Percentiles rank a stretch among this genome's conserved stretches.
These are phyloP conservation scores for Betula pendula DNA, from an alignment of 306 rosid species.

Conservation along the genomic window DNA sequence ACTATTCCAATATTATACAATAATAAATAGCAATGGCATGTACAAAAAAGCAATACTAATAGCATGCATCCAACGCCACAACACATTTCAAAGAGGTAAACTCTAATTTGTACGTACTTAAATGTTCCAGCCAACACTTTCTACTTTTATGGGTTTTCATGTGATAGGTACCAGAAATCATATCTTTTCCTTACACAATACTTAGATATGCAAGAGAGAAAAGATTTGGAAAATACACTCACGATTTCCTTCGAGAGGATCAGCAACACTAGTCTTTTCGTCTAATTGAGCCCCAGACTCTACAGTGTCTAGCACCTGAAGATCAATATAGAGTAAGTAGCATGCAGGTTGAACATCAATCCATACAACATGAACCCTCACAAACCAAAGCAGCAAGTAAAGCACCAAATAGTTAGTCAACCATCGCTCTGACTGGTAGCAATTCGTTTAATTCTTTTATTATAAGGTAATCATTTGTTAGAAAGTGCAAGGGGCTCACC, in stretches of 20 bases:
- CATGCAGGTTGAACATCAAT: slow-evolving; percentile 9
- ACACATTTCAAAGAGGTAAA: neutral
- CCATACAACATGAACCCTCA: slow-evolving; percentile 1
- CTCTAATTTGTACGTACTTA: neutral
- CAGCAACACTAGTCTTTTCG: slow-evolving; percentile 40
- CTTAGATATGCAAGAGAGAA: neutral
- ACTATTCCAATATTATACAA: too few relatives aligned
- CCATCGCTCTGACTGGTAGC: neutral
- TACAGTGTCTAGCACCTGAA: slow-evolving; percentile 54
- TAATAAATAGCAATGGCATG: neutral
- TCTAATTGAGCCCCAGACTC: slow-evolving; percentile 44
- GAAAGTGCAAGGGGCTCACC: neutral
- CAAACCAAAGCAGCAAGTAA: slow-evolving; percentile 26
- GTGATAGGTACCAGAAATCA: neutral
- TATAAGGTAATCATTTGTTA: neutral
- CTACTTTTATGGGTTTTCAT: neutral
- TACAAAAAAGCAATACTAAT: too few relatives aligned
- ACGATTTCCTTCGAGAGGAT: slow-evolving; percentile 64
- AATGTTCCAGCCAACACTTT: neutral
- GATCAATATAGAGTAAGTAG: slow-evolving; percentile 21
- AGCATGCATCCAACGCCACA: neutral
- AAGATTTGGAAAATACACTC: slow-evolving; percentile 40
- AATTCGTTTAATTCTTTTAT: neutral
- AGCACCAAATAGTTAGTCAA: slow-evolving; percentile 15
- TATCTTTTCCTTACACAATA: neutral